Evolutionary conservation across 164 flowering plant species (phyloP).

Genomic region (Santalum album): DNA sequence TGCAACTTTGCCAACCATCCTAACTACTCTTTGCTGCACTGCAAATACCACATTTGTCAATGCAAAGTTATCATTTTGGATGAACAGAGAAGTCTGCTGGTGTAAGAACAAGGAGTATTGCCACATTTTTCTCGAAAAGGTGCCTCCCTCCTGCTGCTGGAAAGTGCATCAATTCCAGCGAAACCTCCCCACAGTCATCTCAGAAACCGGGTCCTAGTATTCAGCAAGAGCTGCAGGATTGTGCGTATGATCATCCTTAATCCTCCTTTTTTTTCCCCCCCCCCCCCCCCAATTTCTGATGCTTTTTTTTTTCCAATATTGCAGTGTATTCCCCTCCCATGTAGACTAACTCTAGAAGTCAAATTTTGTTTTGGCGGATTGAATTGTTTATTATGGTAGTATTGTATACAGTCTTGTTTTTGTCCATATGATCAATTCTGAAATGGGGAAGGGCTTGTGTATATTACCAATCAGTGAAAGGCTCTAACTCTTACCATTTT

Average conservation of each 20-base stretch:
- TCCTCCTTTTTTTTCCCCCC: background rate
- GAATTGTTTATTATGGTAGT: too few species aligned
- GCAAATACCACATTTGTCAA: background rate
- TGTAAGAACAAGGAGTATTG: conserved; percentile 37
- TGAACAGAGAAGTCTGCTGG: conserved; percentile 31
- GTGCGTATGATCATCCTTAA: background rate
- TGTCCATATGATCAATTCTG: too few species aligned
- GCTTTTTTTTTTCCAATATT: too few species aligned
- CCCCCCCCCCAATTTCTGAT: too few species aligned
- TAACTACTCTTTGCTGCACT: too few species aligned
- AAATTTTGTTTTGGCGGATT: too few species aligned
- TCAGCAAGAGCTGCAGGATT: conserved; percentile 4
- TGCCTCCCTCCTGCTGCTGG: conserved; percentile 64
- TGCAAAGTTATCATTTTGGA: background rate
- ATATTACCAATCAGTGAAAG: too few species aligned
- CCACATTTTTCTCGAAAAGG: conserved; percentile 70
- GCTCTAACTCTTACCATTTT: too few species aligned
- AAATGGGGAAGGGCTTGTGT: too few species aligned
- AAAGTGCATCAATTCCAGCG: conserved; percentile 15
- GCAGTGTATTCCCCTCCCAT: too few species aligned
- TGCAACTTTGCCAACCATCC: background rate
- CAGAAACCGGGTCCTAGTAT: conserved; percentile 12
- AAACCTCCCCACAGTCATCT: conserved; percentile 30
- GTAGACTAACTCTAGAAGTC: too few species aligned
- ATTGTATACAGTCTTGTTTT: too few species aligned